A percentile compares a stretch with the other conserved stretches of the same genome.
Evolutionary conservation across 2,329 filamentous ascomycete genomes (phyloP).

Genomic region (Colletotrichum agaves): DNA sequence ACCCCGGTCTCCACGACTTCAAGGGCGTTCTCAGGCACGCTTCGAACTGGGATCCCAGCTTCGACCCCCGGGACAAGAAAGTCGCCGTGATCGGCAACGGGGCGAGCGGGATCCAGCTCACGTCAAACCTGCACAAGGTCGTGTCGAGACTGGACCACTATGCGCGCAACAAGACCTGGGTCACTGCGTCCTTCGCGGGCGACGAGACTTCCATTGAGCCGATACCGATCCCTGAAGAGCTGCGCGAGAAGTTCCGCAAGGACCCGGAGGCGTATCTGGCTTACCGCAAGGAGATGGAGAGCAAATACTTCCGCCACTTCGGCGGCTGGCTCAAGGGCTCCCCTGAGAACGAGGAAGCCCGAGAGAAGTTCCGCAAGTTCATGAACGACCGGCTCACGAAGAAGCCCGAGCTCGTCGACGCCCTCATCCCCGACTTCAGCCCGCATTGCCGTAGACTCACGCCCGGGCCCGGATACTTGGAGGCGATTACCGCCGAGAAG

Average conservation of each 20-base stretch:
- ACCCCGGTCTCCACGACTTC: slow-evolving; percentile 66
- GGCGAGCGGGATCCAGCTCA: slow-evolving; percentile 68
- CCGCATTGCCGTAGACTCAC: slow-evolving; percentile 73
- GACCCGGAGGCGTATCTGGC: slow-evolving; percentile 69
- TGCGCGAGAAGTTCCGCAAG: slow-evolving; percentile 65
- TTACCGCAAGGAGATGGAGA: slow-evolving; percentile 67
- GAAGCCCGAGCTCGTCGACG: slow-evolving; percentile 65
- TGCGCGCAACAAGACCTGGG: slow-evolving; percentile 73
- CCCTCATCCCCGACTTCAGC: slow-evolving; percentile 70
- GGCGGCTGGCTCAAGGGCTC: slow-evolving; percentile 64
- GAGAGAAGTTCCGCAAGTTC: slow-evolving; percentile 58
- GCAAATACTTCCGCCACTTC: slow-evolving; percentile 71
- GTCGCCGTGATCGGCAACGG: slow-evolving; percentile 73
- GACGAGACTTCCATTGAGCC: slow-evolving; percentile 65
- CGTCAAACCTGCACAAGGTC: slow-evolving; percentile 61
- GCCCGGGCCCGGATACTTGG: slow-evolving; percentile 74
- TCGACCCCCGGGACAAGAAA: slow-evolving; percentile 59
- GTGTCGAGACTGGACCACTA: slow-evolving; percentile 70
- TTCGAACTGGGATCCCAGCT: slow-evolving; percentile 67
- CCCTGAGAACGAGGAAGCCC: slow-evolving; percentile 58
- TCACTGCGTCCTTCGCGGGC: slow-evolving; percentile 70
- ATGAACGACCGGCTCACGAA: slow-evolving; percentile 65
- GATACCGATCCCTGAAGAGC: slow-evolving; percentile 64
- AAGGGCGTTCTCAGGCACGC: slow-evolving; percentile 68
- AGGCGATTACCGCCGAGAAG: slow-evolving; percentile 70